phyloP scores from a whole-genome alignment of 1,284 basidiomycete genomes.

The Athelia sp. region DNA sequence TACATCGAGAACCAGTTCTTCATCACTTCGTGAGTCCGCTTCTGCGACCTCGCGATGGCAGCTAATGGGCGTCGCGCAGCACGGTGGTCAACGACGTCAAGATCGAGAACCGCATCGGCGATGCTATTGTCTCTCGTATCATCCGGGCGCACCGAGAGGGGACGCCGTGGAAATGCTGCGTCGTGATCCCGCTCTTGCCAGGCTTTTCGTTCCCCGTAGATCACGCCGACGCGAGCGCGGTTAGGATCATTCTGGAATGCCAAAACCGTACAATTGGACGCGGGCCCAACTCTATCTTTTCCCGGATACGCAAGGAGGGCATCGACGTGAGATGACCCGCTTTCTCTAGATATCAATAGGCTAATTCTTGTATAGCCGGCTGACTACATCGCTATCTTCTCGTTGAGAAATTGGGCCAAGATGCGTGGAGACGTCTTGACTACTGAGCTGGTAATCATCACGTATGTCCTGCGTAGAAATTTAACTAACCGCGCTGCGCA shows the following conservation, averaged over 20 bases:
- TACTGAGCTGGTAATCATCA: slow-evolving; percentile 73
- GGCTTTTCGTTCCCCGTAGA: slow-evolving; percentile 95
- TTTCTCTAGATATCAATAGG: background rate
- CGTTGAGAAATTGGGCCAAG: slow-evolving; percentile 91
- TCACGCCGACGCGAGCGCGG: slow-evolving; percentile 86
- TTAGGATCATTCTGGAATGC: slow-evolving; percentile 90
- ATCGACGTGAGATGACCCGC: slow-evolving; percentile 60
- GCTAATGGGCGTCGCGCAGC: slow-evolving; percentile 30
- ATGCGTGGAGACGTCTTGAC: slow-evolving; percentile 81
- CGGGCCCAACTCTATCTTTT: slow-evolving; percentile 92
- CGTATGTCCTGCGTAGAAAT: background rate
- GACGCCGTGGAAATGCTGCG: slow-evolving; percentile 87
- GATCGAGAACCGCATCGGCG: slow-evolving; percentile 93
- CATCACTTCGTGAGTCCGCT: slow-evolving; percentile 74
- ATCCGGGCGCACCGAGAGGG: slow-evolving; percentile 83
- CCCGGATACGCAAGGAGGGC: slow-evolving; percentile 79
- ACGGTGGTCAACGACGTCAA: slow-evolving; percentile 84
- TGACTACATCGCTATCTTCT: slow-evolving; percentile 91
- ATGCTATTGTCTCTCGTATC: slow-evolving; percentile 90
- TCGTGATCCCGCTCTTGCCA: slow-evolving; percentile 90
- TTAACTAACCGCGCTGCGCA: slow-evolving; percentile 20
- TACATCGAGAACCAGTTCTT: slow-evolving; percentile 99
- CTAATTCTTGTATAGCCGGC: slow-evolving; percentile 58
- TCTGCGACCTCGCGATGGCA: slow-evolving; percentile 2
- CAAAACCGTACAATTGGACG: slow-evolving; percentile 88